phyloP scores from a whole-genome alignment of 140 eudicot genomes.

The Cichorium intybus region DNA sequence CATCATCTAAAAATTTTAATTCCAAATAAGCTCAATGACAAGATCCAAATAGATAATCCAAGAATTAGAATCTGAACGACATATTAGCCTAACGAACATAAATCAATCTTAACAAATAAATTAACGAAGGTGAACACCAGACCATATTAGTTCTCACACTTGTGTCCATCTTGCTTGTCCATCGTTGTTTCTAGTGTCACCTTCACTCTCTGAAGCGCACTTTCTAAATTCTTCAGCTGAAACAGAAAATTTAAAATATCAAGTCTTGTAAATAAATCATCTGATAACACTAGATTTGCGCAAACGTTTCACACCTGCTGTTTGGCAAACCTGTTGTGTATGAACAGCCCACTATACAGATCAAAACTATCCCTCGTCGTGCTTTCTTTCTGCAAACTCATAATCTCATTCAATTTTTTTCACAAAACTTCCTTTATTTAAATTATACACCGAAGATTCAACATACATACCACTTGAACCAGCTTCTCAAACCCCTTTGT shows the following conservation, averaged over 20 bases:
- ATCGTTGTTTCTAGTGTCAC: slow-evolving; percentile 34
- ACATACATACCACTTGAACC: slow-evolving; percentile 58
- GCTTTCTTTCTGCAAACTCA: slow-evolving; percentile 57
- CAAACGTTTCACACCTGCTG: slow-evolving; percentile 39
- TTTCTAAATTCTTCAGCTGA: slow-evolving; percentile 56
- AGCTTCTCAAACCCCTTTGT: slow-evolving; percentile 82
- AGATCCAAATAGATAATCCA: neutral
- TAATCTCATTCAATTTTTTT: neutral
- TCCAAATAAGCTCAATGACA: neutral
- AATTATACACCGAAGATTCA: slow-evolving; percentile 9
- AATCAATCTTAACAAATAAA: too few species aligned
- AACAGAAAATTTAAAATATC: neutral
- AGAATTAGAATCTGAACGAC: neutral
- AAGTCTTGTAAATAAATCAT: neutral
- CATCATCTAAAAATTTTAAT: neutral
- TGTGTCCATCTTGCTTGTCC: slow-evolving; percentile 19
- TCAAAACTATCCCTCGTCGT: slow-evolving; percentile 64
- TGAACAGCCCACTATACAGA: slow-evolving; percentile 64
- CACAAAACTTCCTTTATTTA: neutral
- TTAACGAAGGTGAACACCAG: too few species aligned
- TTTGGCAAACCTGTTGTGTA: slow-evolving; percentile 66
- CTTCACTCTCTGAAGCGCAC: slow-evolving; percentile 53
- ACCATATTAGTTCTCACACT: neutral
- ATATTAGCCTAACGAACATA: neutral
- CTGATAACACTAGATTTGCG: neutral